These are phyloP conservation scores for Podila verticillata DNA, from an alignment of 192 early-diverging fungal species.

Conservation along the genomic window DNA sequence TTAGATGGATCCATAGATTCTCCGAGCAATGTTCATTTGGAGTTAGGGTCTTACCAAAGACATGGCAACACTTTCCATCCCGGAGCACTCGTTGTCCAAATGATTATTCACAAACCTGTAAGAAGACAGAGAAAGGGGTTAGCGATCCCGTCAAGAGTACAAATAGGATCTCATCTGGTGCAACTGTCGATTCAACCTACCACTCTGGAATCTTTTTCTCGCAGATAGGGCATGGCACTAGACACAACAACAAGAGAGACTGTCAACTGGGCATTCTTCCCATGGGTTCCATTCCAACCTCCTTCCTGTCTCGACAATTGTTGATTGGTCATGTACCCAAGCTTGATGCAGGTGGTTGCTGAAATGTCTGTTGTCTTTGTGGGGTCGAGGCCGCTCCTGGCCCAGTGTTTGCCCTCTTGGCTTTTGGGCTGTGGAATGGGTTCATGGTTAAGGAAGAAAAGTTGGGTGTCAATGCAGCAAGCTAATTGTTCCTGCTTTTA, in stretches of 20 bases:
- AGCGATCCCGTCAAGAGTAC: background rate
- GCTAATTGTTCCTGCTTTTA: background rate
- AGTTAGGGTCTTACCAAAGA: constrained; percentile 8
- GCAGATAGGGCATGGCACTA: constrained; percentile 66
- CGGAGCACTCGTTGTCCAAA: constrained; percentile 56
- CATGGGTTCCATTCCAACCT: background rate
- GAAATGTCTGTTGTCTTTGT: background rate
- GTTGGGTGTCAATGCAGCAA: too few relatives aligned
- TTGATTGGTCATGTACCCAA: background rate
- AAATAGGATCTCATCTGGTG: background rate
- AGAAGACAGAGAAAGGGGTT: background rate
- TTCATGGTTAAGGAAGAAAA: background rate
- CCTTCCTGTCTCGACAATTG: background rate
- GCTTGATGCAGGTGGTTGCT: background rate
- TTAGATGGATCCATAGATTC: background rate
- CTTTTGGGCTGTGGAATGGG: constrained; percentile 18
- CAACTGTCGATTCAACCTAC: background rate
- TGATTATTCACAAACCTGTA: constrained; percentile 59
- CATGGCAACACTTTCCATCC: constrained; percentile 22
- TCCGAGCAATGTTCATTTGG: background rate
- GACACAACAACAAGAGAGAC: too few relatives aligned
- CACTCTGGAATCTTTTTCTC: constrained; percentile 43
- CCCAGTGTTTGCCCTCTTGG: constrained; percentile 2
- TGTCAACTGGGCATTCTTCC: background rate
- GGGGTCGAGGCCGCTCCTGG: background rate